Percentiles rank a stretch among this genome's conserved stretches.
Conservation (phyloP, 2,329 filamentous ascomycete species). For the Aspergillus flavus region DNA sequence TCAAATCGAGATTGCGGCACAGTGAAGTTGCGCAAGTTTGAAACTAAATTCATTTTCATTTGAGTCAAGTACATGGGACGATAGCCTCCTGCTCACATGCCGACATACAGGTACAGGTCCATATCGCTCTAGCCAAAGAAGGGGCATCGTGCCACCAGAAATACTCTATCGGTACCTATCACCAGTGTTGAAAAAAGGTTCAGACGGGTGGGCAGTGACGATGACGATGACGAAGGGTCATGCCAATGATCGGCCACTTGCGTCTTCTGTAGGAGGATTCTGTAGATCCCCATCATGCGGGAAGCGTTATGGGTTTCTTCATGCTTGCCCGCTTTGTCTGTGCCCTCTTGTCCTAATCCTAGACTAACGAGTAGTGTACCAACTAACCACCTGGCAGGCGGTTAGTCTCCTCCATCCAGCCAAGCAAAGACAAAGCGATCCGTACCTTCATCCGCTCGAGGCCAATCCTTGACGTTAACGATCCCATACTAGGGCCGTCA, state of each 20-base stretch:
- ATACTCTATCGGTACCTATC: background rate
- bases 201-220: background rate
- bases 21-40: constrained; percentile 24
- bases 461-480: constrained; percentile 5
- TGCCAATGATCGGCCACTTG: background rate
- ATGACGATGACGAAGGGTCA: background rate
- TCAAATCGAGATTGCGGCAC: constrained; percentile 21
- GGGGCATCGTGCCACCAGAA: background rate
- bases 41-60: background rate
- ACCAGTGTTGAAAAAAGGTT: background rate
- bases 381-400: background rate
- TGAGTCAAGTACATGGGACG: background rate
- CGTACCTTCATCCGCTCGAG: background rate
- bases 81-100: background rate
- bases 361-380: background rate
- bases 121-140: background rate
- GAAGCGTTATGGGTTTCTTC: constrained; percentile 6
- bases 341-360: background rate
- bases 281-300: constrained; percentile 4
- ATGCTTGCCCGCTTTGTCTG: constrained; percentile 1
- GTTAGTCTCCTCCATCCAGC: background rate
- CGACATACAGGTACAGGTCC: background rate
- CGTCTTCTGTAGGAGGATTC: background rate
- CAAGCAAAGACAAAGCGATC: constrained; percentile 1
- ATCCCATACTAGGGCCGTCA: background rate